Conservation (phyloP, 371 early-diverging fungal species). For the Mucor saturninus region DNA sequence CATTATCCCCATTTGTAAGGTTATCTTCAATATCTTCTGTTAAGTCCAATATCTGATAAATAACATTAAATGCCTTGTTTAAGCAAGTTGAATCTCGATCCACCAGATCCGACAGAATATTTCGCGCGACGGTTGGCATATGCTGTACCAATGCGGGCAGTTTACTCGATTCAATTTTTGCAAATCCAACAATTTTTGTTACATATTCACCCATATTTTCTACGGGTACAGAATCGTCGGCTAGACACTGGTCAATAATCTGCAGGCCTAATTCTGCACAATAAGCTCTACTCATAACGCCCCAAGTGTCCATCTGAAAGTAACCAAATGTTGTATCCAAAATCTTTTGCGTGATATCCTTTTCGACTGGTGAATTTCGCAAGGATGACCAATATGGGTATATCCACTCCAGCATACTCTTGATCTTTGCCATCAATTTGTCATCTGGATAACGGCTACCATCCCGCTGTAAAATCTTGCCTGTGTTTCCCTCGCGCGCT, state of each 20-base stretch:
- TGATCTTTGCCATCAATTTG: conserved; percentile 42
- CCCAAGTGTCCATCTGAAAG: conserved; percentile 46
- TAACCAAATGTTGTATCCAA: conserved; percentile 43
- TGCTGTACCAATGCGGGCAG: conserved; percentile 30
- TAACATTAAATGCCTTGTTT: conserved; percentile 16
- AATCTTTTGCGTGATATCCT: conserved; percentile 32
- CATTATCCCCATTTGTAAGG: background rate
- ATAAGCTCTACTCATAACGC: conserved; percentile 37
- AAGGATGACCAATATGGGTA: conserved; percentile 42
- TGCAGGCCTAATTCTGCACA: conserved; percentile 40
- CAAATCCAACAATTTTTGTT: conserved; percentile 24
- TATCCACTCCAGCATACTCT: conserved; percentile 44
- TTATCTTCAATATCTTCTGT: background rate
- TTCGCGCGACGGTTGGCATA: conserved; percentile 27
- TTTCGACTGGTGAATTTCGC: conserved; percentile 21
- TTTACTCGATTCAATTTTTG: conserved; percentile 10
- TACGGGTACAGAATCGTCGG: conserved; percentile 26
- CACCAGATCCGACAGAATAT: conserved; percentile 29
- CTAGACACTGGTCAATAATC: conserved; percentile 37
- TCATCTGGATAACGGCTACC: conserved; percentile 44
- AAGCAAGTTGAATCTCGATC: conserved; percentile 23
- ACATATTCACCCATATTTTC: conserved; percentile 36
- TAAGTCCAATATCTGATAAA: conserved; percentile 17
- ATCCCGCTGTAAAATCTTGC: conserved; percentile 39
- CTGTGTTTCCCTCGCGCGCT: conserved; percentile 36